These are phyloP conservation scores for Ceratocystis destructans DNA, from an alignment of 2,329 filamentous ascomycete genomes.

Conservation along the genomic window DNA sequence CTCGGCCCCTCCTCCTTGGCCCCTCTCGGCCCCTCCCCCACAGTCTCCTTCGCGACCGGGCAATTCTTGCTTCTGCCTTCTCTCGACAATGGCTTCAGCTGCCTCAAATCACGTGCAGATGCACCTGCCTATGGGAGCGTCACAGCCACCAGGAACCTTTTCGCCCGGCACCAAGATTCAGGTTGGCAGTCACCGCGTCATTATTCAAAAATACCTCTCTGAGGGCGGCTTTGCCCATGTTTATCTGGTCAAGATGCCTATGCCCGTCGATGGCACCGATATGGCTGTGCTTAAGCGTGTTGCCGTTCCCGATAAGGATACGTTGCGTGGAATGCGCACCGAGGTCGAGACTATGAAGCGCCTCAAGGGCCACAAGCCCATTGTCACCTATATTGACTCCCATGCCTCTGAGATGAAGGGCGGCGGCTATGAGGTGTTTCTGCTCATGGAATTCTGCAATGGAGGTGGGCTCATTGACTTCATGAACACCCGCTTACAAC, in stretches of 20 bases:
- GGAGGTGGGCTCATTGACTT: conserved; percentile 96
- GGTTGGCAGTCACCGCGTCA: conserved; percentile 79
- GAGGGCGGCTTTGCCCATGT: conserved; percentile 98
- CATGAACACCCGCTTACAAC: conserved; percentile 96
- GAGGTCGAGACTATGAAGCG: conserved; percentile 99
- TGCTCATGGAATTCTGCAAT: conserved; percentile 95
- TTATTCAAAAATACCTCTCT: conserved; percentile 94
- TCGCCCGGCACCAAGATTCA: conserved; percentile 90
- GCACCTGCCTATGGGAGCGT: conserved; percentile 27
- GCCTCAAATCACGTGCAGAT: conserved; percentile 17
- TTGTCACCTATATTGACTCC: conserved; percentile 96
- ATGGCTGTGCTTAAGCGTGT: conserved; percentile 84
- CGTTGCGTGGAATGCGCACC: conserved; percentile 87
- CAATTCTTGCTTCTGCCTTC: background rate
- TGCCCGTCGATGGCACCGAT: conserved; percentile 63
- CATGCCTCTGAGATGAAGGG: conserved; percentile 88
- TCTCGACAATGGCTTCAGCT: conserved; percentile 14
- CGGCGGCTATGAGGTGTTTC: conserved; percentile 91
- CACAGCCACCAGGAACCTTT: conserved; percentile 71
- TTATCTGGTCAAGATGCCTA: conserved; percentile 80
- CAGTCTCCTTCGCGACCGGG: background rate
- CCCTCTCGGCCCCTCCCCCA: background rate
- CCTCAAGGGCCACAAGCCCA: conserved; percentile 87
- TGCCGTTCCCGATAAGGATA: conserved; percentile 89
- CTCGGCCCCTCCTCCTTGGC: background rate